Conservation (phyloP, 2,329 filamentous ascomycete species). For the Phaeosphaeria sp. region DNA sequence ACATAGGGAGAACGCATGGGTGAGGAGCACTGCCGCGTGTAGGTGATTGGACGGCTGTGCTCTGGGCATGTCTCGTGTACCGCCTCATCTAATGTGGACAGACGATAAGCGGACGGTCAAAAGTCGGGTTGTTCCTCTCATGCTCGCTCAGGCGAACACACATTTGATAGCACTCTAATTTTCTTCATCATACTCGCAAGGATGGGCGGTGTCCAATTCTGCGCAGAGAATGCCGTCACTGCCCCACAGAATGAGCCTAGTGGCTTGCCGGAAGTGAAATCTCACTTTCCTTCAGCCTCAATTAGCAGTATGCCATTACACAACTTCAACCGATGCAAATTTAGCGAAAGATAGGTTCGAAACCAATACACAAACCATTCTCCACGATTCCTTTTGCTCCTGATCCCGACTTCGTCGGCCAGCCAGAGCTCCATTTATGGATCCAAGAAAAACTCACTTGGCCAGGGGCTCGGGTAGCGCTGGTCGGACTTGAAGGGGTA, state of each 20-base stretch:
- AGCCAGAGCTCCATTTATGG: conserved; percentile 25
- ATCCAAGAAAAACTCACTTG: conserved; percentile 41
- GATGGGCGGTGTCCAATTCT: not conserved
- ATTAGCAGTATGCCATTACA: not conserved
- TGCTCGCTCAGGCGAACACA: not conserved
- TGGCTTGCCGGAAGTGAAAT: not conserved
- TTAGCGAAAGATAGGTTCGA: no score
- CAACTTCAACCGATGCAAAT: no score
- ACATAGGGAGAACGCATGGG: not conserved
- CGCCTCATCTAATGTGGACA: not conserved
- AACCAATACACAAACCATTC: conserved; percentile 19
- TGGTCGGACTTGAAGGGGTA: conserved; percentile 38
- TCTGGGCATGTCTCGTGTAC: not conserved
- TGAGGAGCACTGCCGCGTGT: not conserved
- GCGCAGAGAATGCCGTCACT: not conserved
- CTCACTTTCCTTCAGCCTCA: not conserved
- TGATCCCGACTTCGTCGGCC: conserved; percentile 38
- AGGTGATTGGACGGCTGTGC: not conserved
- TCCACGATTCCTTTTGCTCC: conserved; percentile 36
- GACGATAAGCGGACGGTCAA: not conserved
- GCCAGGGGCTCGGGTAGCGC: conserved; percentile 31
- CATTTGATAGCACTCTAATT: no score
- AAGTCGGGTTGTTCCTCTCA: not conserved
- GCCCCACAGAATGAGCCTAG: not conserved
- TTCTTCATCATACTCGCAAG: not conserved